These are phyloP conservation scores for Mentha longifolia DNA, from an alignment of 257 asterid genomes.

Conservation along the genomic window DNA sequence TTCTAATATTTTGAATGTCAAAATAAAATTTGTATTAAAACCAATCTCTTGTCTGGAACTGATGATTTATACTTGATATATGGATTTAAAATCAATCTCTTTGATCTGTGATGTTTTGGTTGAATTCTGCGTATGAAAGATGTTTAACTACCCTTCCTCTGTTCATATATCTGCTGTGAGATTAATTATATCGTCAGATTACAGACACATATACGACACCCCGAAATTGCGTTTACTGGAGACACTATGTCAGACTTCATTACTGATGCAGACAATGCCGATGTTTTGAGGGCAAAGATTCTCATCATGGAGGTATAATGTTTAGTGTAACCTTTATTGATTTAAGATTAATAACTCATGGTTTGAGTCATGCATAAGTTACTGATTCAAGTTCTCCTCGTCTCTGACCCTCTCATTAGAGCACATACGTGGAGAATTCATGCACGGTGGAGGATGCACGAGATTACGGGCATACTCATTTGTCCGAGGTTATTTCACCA, in stretches of 20 bases:
- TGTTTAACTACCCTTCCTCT: background rate
- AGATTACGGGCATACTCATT: conserved; percentile 89
- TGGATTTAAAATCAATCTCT: background rate
- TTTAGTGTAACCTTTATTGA: conserved; percentile 4
- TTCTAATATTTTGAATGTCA: background rate
- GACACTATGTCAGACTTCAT: conserved; percentile 95
- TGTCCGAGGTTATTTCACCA: conserved; percentile 69
- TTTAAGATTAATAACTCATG: conserved; percentile 7
- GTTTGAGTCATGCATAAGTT: background rate
- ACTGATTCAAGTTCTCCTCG: conserved; percentile 18
- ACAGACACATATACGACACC: conserved; percentile 71
- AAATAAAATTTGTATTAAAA: background rate
- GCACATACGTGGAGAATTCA: conserved; percentile 81
- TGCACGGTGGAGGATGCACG: conserved; percentile 68
- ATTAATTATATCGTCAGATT: conserved; percentile 52
- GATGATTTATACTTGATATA: conserved; percentile 19
- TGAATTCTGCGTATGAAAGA: background rate
- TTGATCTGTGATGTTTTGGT: conserved; percentile 8
- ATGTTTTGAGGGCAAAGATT: conserved; percentile 78
- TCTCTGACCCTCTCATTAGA: conserved; percentile 46
- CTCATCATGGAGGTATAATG: conserved; percentile 86
- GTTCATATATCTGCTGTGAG: conserved; percentile 15
- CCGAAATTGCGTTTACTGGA: conserved; percentile 96
- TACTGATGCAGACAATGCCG: conserved; percentile 64
- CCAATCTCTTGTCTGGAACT: conserved; percentile 4